Percentiles rank a stretch among this genome's conserved stretches.
Conservation (phyloP, 495 filamentous ascomycete species). For the Penicillium cataractarum region DNA sequence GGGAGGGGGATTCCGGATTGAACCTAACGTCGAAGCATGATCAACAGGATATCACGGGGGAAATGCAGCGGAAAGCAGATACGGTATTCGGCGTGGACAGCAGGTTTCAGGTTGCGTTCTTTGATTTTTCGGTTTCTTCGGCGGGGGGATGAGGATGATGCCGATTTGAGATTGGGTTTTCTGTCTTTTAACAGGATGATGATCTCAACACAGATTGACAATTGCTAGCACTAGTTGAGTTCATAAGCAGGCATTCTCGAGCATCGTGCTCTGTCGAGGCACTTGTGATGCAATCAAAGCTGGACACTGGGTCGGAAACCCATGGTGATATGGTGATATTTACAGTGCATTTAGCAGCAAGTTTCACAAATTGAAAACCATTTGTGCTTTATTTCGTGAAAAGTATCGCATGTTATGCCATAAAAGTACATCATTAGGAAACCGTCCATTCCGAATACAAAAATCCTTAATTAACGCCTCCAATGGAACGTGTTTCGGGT, state of each 20-base stretch:
- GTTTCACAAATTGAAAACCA: neutral
- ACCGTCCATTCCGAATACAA: neutral
- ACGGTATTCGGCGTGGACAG: neutral
- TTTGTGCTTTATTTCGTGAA: neutral
- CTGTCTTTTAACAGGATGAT: neutral
- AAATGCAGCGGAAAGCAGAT: neutral
- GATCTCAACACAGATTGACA: neutral
- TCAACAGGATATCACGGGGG: too few species aligned
- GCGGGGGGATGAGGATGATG: neutral
- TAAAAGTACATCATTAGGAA: slow-evolving; percentile 16
- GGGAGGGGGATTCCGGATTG: neutral
- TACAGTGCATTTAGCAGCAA: neutral
- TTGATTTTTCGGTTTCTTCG: too few species aligned
- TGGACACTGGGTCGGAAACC: neutral
- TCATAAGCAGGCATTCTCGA: neutral
- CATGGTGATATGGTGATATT: neutral
- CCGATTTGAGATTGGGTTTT: neutral
- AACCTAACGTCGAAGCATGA: neutral
- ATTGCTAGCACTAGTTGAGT: neutral
- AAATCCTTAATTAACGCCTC: slow-evolving; percentile 18
- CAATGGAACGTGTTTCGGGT: slow-evolving; percentile 26
- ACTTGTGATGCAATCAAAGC: neutral
- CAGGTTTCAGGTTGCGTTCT: neutral
- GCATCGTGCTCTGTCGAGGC: neutral
- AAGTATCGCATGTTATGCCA: too few species aligned